A percentile compares a stretch with the other conserved stretches of the same genome.
phyloP scores from a whole-genome alignment of 306 rosid species.

The Fragaria ananassa region DNA sequence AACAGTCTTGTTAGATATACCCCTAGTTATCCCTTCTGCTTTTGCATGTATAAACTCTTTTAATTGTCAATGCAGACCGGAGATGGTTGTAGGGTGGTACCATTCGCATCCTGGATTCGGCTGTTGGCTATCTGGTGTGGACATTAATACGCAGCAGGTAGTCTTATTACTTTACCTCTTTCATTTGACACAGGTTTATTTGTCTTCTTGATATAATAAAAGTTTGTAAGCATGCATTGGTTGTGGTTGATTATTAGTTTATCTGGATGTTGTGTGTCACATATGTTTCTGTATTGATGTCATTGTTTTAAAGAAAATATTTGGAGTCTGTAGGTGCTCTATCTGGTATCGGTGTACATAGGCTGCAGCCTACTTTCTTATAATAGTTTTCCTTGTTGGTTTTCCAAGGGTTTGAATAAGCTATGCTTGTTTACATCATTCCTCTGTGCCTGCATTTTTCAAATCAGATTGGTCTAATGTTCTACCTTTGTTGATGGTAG shows the following conservation, averaged over 20 bases:
- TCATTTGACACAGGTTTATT: neutral
- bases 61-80: conserved; percentile 54
- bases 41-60: conserved; percentile 1
- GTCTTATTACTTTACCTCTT: neutral
- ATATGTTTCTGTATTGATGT: neutral
- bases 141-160: conserved; percentile 93
- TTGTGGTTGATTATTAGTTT: neutral
- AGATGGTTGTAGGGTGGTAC: conserved; percentile 99
- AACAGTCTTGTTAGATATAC: neutral
- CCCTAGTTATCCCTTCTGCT: neutral
- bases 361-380: neutral
- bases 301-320: neutral
- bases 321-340: neutral
- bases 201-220: neutral
- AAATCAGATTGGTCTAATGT: neutral
- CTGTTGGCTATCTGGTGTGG: conserved; percentile 99
- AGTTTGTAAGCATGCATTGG: neutral
- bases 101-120: conserved; percentile 99
- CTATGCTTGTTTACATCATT: neutral
- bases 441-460: neutral
- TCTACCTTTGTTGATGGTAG: neutral
- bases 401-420: neutral
- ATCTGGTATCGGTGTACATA: neutral
- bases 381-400: neutral
- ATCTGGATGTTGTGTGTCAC: neutral